A percentile compares a stretch with the other conserved stretches of the same genome.
These are phyloP conservation scores for Lactarius trivialis DNA, from an alignment of 768 basidiomycete genomes.

Conservation along the genomic window DNA sequence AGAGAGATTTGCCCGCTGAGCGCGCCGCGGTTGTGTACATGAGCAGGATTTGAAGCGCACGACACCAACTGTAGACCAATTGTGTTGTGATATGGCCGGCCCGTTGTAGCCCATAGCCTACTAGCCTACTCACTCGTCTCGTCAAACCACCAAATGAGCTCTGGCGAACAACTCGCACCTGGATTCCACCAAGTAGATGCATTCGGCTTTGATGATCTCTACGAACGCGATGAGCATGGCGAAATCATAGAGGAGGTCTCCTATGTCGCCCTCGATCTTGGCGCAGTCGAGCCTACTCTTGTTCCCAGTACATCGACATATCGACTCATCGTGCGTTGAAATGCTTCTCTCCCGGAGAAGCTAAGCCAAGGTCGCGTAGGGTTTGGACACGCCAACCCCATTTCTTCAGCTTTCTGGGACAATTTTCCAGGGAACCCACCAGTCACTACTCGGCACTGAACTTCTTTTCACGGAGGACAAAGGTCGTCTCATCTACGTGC, in stretches of 20 bases:
- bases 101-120: too few relatives aligned
- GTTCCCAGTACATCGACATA: conserved; percentile 65
- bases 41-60: too few relatives aligned
- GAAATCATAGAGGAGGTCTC: conserved; percentile 45
- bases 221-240: conserved; percentile 39
- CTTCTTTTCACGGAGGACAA: conserved; percentile 66
- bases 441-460: conserved; percentile 66
- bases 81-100: too few relatives aligned
- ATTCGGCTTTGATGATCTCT: conserved; percentile 64
- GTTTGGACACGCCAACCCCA: conserved; percentile 70
- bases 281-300: conserved; percentile 62
- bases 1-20: conserved; percentile 8
- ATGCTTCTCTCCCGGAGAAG: neutral
- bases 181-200: conserved; percentile 62
- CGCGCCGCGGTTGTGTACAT: conserved; percentile 11
- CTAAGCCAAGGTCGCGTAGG: conserved; percentile 32
- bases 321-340: conserved; percentile 59
- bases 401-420: conserved; percentile 74
- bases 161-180: conserved; percentile 34
- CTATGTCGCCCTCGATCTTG: conserved; percentile 73
- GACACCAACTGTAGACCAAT: too few relatives aligned
- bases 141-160: neutral
- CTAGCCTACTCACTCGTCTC: neutral
- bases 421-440: conserved; percentile 63
- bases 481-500: conserved; percentile 32